Evolutionary conservation across 2,329 filamentous ascomycete species (phyloP).

Genomic region (Colletotrichum karsti): DNA sequence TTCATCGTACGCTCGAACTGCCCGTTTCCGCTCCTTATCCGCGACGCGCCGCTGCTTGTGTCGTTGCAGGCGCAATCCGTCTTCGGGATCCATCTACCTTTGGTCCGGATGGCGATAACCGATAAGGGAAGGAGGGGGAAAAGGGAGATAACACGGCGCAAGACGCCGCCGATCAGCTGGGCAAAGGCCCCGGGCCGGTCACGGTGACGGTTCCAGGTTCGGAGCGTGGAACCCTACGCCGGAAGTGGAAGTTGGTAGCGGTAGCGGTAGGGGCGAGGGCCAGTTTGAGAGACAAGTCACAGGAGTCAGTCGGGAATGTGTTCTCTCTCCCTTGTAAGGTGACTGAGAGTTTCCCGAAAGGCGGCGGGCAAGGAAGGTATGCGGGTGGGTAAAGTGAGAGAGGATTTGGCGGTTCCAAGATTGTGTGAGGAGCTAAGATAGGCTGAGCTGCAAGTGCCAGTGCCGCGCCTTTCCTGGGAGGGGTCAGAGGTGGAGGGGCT

Average conservation of each 20-base stretch:
- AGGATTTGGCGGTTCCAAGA: not conserved
- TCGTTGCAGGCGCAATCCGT: constrained; percentile 30
- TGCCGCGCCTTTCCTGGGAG: constrained; percentile 9
- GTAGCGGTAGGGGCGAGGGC: not conserved
- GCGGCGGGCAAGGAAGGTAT: constrained; percentile 4
- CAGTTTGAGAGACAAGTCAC: not conserved
- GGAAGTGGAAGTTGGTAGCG: not conserved
- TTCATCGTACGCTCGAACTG: constrained; percentile 34
- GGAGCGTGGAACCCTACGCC: not conserved
- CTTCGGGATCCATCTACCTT: constrained; percentile 26
- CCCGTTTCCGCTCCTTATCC: constrained; percentile 38
- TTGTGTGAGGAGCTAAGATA: constrained; percentile 22
- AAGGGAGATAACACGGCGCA: not conserved
- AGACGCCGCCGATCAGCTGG: constrained; percentile 18
- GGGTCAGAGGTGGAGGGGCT: constrained; percentile 3
- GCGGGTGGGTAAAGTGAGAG: constrained; percentile 16
- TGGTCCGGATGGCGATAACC: constrained; percentile 14
- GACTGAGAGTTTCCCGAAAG: not conserved
- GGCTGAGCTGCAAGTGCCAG: constrained; percentile 8
- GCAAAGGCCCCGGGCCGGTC: constrained; percentile 24
- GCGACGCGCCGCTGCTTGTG: constrained; percentile 33
- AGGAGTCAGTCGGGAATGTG: not conserved
- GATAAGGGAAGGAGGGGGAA: constrained; percentile 12
- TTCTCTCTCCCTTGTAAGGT: not conserved
- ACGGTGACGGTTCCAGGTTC: not conserved